Evolutionary conservation across 192 early-diverging fungal genomes (phyloP), one percentile per base, ranked within the genome.

Genomic region (Mortierella alpina): DNA sequence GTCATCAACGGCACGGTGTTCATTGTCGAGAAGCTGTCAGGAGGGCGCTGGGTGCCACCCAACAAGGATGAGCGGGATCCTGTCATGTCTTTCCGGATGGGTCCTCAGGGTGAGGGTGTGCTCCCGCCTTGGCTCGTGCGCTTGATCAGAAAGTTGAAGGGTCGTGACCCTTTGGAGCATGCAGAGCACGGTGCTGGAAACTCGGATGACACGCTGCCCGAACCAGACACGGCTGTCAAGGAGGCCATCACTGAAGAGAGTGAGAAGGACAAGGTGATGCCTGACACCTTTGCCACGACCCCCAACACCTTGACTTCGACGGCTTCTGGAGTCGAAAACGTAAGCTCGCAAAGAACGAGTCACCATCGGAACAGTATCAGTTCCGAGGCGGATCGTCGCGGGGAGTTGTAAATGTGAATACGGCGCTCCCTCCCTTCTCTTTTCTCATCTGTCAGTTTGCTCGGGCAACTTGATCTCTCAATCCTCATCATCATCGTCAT

Each of bases 1-100:
- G 75, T 90, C 52, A 90, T 95, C 82, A 94, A 95, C 81, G 86
- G 86, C 47, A 63, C 85, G 7, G 86, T 89, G 22, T 90, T 59
- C 22, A 45, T 93, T 45, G 31, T 94, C 5, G 82, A 87, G 64
- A 92, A 86, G 72, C 42, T 88, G 3, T 87, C 88, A 22, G 45
- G 85, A 23, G 92, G 91, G 23, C 84, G 87, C 22, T 83, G 90
- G 59, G 81, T 68, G 4, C 83, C 84, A 18, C 82, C 75, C 7
- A 79, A 79, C 68, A 79, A 79, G 64, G 46, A 71, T 42, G 75
- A 79, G 63, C 47, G 64, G 4, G 75, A 79, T 10, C 75, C 75
- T 22, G 58, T 79, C 68, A 79, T 79, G 75, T 65, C 75, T 4
- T 79, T 79, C 63, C 31, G 69, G 41, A 79, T 79, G 75, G 75